A percentile compares a stretch with the other conserved stretches of the same genome.
These are phyloP conservation scores for Atalantia buxifolia DNA, from an alignment of 345 rosid genomes.

Conservation along the genomic window DNA sequence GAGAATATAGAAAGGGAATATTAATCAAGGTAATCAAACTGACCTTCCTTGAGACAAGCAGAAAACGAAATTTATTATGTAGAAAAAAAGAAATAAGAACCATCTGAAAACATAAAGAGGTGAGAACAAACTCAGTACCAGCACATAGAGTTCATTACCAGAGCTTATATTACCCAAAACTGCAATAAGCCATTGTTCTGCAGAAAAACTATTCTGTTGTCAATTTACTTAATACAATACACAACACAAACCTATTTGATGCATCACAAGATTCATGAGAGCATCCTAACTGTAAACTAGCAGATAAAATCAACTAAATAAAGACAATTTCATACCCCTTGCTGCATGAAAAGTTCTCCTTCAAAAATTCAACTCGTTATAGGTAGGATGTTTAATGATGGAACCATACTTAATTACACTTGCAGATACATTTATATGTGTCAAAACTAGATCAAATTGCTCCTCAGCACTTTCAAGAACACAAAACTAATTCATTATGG, in stretches of 20 bases:
- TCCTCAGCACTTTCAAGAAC: background rate
- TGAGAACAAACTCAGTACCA: background rate
- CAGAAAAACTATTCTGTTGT: too few species aligned
- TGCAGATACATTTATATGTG: background rate
- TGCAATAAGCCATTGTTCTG: background rate
- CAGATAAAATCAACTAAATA: background rate
- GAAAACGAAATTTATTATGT: background rate
- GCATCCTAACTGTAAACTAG: background rate
- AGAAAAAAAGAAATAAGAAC: background rate
- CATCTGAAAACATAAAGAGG: background rate
- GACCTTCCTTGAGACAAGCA: too few species aligned
- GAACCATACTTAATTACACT: background rate
- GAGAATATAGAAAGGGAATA: too few species aligned
- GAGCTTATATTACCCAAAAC: background rate
- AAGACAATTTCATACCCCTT: background rate
- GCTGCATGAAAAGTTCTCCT: background rate
- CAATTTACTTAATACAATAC: background rate
- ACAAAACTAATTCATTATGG: background rate
- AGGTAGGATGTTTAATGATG: background rate
- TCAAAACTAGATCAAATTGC: background rate
- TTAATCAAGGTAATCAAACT: too few species aligned
- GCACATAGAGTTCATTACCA: background rate
- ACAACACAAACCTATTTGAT: background rate
- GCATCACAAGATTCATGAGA: background rate
- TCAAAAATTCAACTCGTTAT: background rate